Conservation (phyloP, 805 yeast genomes). For the Yarrowia bubula region DNA sequence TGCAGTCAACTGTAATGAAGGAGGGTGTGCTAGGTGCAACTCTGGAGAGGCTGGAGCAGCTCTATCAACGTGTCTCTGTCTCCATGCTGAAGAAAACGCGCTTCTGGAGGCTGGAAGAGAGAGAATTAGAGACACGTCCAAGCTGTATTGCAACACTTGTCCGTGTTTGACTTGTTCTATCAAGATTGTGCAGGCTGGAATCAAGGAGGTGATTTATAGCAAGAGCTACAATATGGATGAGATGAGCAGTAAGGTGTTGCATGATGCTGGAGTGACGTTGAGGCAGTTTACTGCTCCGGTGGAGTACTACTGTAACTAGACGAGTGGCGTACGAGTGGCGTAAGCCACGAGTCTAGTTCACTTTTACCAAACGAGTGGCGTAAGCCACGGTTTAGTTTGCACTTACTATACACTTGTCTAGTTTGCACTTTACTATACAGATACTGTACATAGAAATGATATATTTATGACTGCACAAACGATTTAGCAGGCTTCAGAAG, state of each 20-base stretch:
- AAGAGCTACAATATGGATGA: constrained; percentile 91
- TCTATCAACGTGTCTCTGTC: constrained; percentile 80
- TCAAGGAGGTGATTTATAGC: constrained; percentile 87
- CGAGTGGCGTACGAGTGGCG: no score
- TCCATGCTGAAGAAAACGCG: constrained; percentile 98
- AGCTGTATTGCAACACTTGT: constrained; percentile 88
- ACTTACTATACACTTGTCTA: no score
- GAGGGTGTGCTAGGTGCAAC: constrained; percentile 92
- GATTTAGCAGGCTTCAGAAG: constrained; percentile 44
- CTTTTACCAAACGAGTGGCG: no score
- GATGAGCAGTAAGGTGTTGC: constrained; percentile 65
- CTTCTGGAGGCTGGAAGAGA: constrained; percentile 91
- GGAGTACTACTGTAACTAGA: constrained; percentile 27
- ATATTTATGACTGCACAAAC: no score
- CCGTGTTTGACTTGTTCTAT: constrained; percentile 96
- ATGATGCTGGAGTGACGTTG: constrained; percentile 67
- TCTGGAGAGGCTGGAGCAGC: constrained; percentile 63
- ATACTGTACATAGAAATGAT: no score
- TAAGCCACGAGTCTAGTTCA: no score
- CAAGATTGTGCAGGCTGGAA: constrained; percentile 90
- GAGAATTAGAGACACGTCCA: constrained; percentile 61
- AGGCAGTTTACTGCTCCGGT: constrained; percentile 55
- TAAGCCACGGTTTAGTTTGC: no score
- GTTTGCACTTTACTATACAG: no score
- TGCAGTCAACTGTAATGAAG: constrained; percentile 83